Base-by-base conservation (phyloP, 1,139 yeast genomes). In the Scheffersomyces cryptocercus region DNA sequence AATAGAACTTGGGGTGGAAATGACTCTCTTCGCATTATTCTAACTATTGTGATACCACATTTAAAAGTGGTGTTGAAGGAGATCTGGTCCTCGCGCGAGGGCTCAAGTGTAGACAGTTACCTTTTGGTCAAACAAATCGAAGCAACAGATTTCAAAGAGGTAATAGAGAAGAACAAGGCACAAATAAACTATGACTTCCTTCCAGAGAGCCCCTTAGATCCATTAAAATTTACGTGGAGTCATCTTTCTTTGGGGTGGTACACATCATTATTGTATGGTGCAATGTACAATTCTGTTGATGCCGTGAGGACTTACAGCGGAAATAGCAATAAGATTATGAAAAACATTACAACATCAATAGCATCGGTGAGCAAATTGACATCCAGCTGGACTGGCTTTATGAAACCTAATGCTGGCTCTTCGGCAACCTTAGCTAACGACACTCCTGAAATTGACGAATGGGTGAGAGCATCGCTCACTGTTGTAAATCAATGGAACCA, bases 201-300 rank as follows among this genome's bases (percentile, higher is more conserved):
- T 26, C 75, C 77, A 0, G 54, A 55, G 2, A 59, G 70, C 0
- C 68, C 68, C 2, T 70, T 81, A 42, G 79, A 79, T 42, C 75
- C 76, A 3, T 67, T 85, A 48, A 67, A 61, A 42, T 83, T 87
- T 50, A 61, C 65, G 10, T 86, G 96, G 93, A 77, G 79, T 37
- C 68, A 69, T 36, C 55, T 76, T 7, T 81, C 93, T 0, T 68
- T 87, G 32, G 90, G 91, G 0, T 89, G 96, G 96, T 84, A 88
- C 58, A 73, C 78, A 37, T 78, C 87, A 11, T 67, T 86, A 12
- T 58, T 88, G 29, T 88, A 90, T 83, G 81, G 85, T 1, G 71
- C 75, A 41, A 75, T 88, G 0, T 88, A 79, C 57, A 75, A 77
- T 40, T 64, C 74, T 20, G 69, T 73, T 9, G 71, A 68, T 34